These are phyloP conservation scores for Cryptococcus neoformans DNA, from an alignment of 1,284 basidiomycete species.

Conservation along the genomic window DNA sequence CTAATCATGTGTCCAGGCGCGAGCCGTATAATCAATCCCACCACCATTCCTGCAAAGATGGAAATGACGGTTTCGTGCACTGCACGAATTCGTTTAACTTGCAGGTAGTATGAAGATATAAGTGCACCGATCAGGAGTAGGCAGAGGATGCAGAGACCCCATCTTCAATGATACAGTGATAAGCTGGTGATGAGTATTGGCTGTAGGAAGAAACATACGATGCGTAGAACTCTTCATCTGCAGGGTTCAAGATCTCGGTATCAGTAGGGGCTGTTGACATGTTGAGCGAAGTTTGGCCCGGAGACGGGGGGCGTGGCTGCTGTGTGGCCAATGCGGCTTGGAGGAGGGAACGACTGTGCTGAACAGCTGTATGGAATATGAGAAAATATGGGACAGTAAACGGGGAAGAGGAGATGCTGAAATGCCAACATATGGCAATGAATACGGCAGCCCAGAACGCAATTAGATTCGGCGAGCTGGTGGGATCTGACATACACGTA, in stretches of 20 bases:
- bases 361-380: too few relatives aligned
- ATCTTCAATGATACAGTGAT: slow-evolving; percentile 42
- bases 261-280: slow-evolving; percentile 17
- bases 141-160: slow-evolving; percentile 94
- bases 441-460: too few relatives aligned
- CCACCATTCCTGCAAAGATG: slow-evolving; percentile 92
- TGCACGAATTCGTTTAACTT: slow-evolving; percentile 92
- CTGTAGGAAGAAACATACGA: slow-evolving; percentile 48
- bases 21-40: slow-evolving; percentile 85
- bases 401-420: too few relatives aligned
- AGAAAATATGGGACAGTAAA: too few relatives aligned
- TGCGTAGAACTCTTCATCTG: slow-evolving; percentile 86
- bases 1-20: slow-evolving; percentile 91
- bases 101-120: slow-evolving; percentile 96
- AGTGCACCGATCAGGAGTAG: slow-evolving; percentile 89
- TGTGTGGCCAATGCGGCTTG: too few relatives aligned
- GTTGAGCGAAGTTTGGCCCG: too few relatives aligned
- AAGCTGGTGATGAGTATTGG: background rate
- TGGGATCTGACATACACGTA: too few relatives aligned
- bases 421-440: too few relatives aligned
- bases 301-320: too few relatives aligned
- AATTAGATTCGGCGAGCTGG: too few relatives aligned
- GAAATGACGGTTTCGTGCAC: slow-evolving; percentile 97
- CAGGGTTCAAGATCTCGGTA: slow-evolving; percentile 42
- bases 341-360: too few relatives aligned